These are phyloP conservation scores for Solanum neorickii DNA, from an alignment of 257 asterid genomes.

Conservation along the genomic window DNA sequence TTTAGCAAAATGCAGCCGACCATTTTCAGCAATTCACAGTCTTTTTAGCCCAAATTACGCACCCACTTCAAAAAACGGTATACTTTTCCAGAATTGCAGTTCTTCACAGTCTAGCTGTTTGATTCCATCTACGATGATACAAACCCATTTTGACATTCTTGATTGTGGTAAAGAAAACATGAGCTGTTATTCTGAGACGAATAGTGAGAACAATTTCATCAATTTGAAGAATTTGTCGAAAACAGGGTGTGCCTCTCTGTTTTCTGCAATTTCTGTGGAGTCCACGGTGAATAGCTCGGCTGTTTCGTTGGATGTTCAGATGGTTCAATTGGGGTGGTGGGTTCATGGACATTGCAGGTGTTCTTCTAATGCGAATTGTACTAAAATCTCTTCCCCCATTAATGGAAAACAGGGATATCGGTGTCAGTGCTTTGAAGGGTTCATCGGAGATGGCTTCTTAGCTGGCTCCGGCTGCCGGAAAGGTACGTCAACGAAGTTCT, in stretches of 20 bases:
- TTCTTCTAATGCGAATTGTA: slow-evolving; percentile 43
- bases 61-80: slow-evolving; percentile 57
- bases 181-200: slow-evolving; percentile 60
- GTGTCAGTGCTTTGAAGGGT: slow-evolving; percentile 57
- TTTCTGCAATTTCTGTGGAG: slow-evolving; percentile 59
- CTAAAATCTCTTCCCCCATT: slow-evolving; percentile 11
- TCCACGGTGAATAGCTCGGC: slow-evolving; percentile 23
- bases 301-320: slow-evolving; percentile 53
- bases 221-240: slow-evolving; percentile 17
- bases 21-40: slow-evolving; percentile 23
- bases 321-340: slow-evolving; percentile 77
- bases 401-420: slow-evolving; percentile 25
- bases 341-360: slow-evolving; percentile 47
- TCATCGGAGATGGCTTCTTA: slow-evolving; percentile 59
- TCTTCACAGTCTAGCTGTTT: slow-evolving; percentile 24
- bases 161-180: slow-evolving; percentile 31
- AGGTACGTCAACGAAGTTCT: slow-evolving; percentile 20
- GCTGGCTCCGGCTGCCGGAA: slow-evolving; percentile 68
- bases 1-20: slow-evolving; percentile 47
- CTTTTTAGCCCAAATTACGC: slow-evolving; percentile 52
- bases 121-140: slow-evolving; percentile 54
- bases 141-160: slow-evolving; percentile 51
- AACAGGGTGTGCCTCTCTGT: slow-evolving; percentile 31
- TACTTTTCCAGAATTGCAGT: slow-evolving; percentile 46
- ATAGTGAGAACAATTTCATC: slow-evolving; percentile 28